Conservation (phyloP, 306 rosid species). For the Citrullus colocynthis region DNA sequence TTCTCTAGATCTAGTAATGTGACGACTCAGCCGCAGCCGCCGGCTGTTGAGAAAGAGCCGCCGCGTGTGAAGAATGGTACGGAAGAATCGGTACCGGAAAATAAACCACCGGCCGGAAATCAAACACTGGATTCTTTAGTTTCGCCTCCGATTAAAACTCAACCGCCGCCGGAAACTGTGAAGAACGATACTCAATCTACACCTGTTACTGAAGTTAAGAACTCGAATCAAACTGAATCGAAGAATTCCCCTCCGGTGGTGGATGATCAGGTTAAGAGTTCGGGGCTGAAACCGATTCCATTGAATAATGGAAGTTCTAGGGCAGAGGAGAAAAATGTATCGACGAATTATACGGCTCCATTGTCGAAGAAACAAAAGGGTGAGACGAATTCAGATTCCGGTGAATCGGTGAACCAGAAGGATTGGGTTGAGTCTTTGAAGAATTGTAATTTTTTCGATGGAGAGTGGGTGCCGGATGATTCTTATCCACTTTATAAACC, state of each 20-base stretch:
- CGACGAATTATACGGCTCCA: constrained; percentile 30
- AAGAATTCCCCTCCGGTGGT: background rate
- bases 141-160: background rate
- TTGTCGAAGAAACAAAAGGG: constrained; percentile 17
- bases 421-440: constrained; percentile 37
- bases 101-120: background rate
- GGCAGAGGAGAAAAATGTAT: background rate
- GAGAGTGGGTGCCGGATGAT: constrained; percentile 75
- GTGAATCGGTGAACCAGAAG: constrained; percentile 21
- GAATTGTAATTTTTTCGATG: constrained; percentile 70
- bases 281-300: background rate
- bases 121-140: background rate
- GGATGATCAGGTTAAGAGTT: constrained; percentile 2
- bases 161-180: background rate
- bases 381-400: constrained; percentile 13
- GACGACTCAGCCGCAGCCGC: constrained; percentile 17
- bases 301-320: background rate
- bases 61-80: constrained; percentile 13
- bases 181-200: constrained; percentile 12
- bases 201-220: constrained; percentile 1
- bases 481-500: constrained; percentile 63
- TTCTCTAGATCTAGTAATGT: constrained; percentile 43
- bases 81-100: constrained; percentile 9
- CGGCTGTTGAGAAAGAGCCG: constrained; percentile 4
- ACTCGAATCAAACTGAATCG: constrained; percentile 16